Evolutionary conservation across 257 asterid genomes (phyloP).

Genomic region (Oldenlandia corymbosa): DNA sequence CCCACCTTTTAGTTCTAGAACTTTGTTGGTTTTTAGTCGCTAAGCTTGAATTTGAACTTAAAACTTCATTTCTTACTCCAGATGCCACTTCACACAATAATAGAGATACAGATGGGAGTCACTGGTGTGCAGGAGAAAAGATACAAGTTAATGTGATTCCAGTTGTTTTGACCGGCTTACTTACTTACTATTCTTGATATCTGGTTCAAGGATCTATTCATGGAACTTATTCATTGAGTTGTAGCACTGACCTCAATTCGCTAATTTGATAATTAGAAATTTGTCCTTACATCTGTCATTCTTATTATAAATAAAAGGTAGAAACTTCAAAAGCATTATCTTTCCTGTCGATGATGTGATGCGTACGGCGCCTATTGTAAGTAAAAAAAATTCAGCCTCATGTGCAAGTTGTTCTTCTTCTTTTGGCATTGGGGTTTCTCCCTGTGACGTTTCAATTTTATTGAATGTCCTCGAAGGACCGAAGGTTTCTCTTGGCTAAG

Average conservation of each 20-base stretch:
- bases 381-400: too few species aligned
- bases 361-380: too few species aligned
- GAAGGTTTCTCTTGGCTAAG: neutral
- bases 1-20: neutral
- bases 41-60: neutral
- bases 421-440: too few species aligned
- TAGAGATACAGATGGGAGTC: constrained; percentile 99
- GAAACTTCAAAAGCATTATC: too few species aligned
- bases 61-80: constrained; percentile 27
- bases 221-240: neutral
- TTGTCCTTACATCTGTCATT: neutral
- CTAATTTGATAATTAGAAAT: neutral
- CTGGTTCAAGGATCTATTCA: neutral
- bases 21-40: neutral
- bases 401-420: too few species aligned
- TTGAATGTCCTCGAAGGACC: too few species aligned
- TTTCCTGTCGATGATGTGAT: too few species aligned
- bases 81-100: constrained; percentile 95
- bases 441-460: too few species aligned
- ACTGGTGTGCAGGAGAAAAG: constrained; percentile 98
- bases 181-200: constrained; percentile 1
- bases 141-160: constrained; percentile 72
- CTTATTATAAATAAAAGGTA: too few species aligned
- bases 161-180: neutral
- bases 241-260: neutral